These are phyloP conservation scores for Eucalyptus sp. DNA, from an alignment of 345 rosid genomes.

Conservation along the genomic window DNA sequence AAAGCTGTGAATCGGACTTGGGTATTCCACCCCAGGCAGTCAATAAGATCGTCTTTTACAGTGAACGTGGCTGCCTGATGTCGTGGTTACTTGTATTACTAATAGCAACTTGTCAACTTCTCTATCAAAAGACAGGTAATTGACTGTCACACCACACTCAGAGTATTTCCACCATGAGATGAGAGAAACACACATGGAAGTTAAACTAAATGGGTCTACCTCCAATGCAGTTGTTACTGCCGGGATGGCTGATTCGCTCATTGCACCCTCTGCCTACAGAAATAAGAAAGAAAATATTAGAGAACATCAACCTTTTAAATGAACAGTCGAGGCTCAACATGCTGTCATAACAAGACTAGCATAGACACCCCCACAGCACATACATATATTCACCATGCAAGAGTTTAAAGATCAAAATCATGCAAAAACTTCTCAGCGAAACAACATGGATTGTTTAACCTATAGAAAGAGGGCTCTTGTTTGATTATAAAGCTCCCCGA, in stretches of 20 bases:
- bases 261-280: constrained; percentile 64
- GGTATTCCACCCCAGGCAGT: not conserved
- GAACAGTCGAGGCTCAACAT: not conserved
- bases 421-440: not conserved
- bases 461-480: not conserved
- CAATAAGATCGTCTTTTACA: not conserved
- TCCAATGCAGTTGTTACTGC: constrained; percentile 47
- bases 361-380: not conserved
- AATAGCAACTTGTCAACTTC: not conserved
- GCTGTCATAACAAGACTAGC: not conserved
- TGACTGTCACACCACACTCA: not conserved
- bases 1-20: not conserved
- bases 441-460: not conserved
- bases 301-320: not conserved
- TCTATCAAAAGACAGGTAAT: not conserved
- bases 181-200: not conserved
- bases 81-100: not conserved
- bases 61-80: not conserved
- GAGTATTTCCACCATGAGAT: not conserved
- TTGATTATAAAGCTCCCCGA: not conserved
- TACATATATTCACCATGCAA: not conserved
- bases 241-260: constrained; percentile 58
- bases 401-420: not conserved
- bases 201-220: constrained; percentile 12
- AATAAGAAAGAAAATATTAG: not conserved